phyloP scores from a whole-genome alignment of 2,329 filamentous ascomycete species.

The Colletotrichum abscissum region DNA sequence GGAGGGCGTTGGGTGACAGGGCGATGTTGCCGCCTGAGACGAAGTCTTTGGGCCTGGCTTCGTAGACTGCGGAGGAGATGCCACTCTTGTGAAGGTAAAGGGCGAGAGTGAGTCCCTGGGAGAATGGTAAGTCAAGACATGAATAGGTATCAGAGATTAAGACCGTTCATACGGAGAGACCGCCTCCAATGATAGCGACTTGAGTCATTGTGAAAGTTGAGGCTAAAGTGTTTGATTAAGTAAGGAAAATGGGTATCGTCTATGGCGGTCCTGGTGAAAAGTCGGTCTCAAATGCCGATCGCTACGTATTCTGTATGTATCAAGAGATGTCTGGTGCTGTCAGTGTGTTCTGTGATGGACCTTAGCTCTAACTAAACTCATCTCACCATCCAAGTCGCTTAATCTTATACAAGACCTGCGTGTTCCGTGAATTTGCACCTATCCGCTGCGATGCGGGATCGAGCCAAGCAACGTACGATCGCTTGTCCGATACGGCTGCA shows the following conservation, averaged over 20 bases:
- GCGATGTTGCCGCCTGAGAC: slow-evolving; percentile 67
- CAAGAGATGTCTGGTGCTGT: no score
- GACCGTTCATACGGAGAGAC: not conserved
- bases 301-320: no score
- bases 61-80: slow-evolving; percentile 63
- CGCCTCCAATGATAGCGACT: not conserved
- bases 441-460: not conserved
- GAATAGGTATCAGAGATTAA: no score
- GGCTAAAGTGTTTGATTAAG: not conserved
- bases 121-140: not conserved
- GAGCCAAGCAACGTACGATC: not conserved
- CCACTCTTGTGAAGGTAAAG: slow-evolving; percentile 62
- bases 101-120: slow-evolving; percentile 61
- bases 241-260: not conserved
- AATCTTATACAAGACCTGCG: not conserved
- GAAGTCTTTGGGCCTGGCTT: slow-evolving; percentile 55
- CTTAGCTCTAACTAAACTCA: not conserved
- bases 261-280: not conserved
- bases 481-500: not conserved
- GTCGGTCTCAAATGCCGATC: not conserved
- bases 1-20: slow-evolving; percentile 68
- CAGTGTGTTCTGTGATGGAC: not conserved
- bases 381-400: not conserved
- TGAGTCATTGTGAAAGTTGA: not conserved
- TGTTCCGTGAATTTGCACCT: not conserved